These are phyloP conservation scores for Neurospora pannonica DNA, from an alignment of 495 filamentous ascomycete species.

Conservation along the genomic window DNA sequence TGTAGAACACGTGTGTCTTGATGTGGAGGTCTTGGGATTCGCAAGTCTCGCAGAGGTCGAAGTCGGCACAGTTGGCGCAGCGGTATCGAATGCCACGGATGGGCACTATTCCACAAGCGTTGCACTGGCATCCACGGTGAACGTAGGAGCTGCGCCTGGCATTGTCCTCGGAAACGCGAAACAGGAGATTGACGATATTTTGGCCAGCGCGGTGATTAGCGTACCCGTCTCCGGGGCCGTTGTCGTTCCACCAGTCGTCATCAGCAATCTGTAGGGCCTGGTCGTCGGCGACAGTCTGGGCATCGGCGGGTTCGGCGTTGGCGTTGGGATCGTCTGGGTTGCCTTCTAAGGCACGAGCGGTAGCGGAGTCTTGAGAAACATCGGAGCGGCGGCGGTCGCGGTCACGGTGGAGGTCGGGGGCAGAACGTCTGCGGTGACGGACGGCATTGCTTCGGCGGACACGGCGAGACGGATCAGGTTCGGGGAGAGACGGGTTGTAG, in stretches of 20 bases:
- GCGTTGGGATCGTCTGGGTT: slow-evolving; percentile 32
- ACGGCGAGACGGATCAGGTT: slow-evolving; percentile 15
- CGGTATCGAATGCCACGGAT: slow-evolving; percentile 88
- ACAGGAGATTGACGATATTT: slow-evolving; percentile 63
- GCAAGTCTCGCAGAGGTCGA: slow-evolving; percentile 82
- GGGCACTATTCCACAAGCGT: slow-evolving; percentile 72
- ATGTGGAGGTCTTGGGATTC: slow-evolving; percentile 76
- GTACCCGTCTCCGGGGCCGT: slow-evolving; percentile 16
- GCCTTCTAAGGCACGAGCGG: slow-evolving; percentile 9
- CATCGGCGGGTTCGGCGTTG: slow-evolving; percentile 40
- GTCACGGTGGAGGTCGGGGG: slow-evolving; percentile 14
- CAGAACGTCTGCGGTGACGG: slow-evolving; percentile 35
- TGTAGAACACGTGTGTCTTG: slow-evolving; percentile 95
- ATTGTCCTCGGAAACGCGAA: slow-evolving; percentile 75
- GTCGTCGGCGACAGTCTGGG: slow-evolving; percentile 51
- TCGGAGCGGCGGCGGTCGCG: slow-evolving; percentile 13
- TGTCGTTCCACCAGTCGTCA: slow-evolving; percentile 45
- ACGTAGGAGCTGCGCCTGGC: slow-evolving; percentile 77
- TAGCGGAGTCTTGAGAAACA: slow-evolving; percentile 14
- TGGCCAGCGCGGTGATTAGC: slow-evolving; percentile 54
- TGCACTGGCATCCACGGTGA: slow-evolving; percentile 89
- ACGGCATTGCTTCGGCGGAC: slow-evolving; percentile 53
- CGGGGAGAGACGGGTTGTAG: slow-evolving; percentile 16
- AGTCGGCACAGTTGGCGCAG: slow-evolving; percentile 87
- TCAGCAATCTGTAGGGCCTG: slow-evolving; percentile 33